These are phyloP conservation scores for Lathyrus tuberosus DNA, from an alignment of 306 rosid genomes.

Conservation along the genomic window DNA sequence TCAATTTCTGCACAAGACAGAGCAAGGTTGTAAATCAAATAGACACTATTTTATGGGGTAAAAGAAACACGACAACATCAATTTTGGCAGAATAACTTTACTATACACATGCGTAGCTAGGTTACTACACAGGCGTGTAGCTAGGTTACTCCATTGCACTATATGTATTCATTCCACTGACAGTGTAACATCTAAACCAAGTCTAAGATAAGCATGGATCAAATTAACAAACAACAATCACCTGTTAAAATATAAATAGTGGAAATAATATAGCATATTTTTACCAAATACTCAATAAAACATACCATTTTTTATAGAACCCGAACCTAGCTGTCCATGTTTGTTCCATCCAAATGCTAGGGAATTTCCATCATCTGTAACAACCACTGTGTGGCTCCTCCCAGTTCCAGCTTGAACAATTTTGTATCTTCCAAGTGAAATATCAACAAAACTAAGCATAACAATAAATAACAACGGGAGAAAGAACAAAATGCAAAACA, in stretches of 20 bases:
- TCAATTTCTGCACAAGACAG: conserved; percentile 66
- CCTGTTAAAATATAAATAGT: too few relatives aligned
- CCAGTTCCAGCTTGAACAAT: conserved; percentile 85
- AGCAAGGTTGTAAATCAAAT: conserved; percentile 16
- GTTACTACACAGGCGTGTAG: not conserved
- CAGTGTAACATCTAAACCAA: conserved; percentile 19
- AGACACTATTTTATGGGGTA: not conserved
- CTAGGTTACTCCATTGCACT: not conserved
- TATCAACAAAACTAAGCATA: conserved; percentile 31
- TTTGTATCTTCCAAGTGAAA: conserved; percentile 62
- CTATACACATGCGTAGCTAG: not conserved
- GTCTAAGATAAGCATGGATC: conserved; percentile 14
- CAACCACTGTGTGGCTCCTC: conserved; percentile 81
- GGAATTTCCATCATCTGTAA: conserved; percentile 81
- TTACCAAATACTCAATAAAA: conserved; percentile 10
- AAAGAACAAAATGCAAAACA: conserved; percentile 5
- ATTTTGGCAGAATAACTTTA: not conserved
- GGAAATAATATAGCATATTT: not conserved
- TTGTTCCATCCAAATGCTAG: conserved; percentile 98
- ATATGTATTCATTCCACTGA: not conserved
- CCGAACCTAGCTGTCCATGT: conserved; percentile 95
- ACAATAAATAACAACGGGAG: conserved; percentile 10
- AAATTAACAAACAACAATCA: conserved; percentile 6
- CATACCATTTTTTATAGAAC: conserved; percentile 76
- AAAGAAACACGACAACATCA: not conserved